Base-by-base conservation (phyloP, 2,329 filamentous ascomycete species). In the Fusarium nelsonii region DNA sequence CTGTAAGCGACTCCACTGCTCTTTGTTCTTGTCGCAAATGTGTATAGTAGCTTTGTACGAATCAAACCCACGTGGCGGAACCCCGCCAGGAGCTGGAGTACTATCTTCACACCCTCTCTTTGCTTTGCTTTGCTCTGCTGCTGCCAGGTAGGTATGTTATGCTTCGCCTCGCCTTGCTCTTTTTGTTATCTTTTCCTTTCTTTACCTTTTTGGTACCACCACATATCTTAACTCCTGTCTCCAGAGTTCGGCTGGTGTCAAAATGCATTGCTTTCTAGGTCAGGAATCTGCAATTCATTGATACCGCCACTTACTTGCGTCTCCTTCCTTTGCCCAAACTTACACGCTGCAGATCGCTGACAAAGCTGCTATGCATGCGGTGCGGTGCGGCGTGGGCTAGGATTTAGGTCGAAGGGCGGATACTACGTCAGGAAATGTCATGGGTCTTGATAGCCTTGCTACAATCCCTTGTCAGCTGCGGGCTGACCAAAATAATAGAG, bases 31-130 rank as follows among this genome's bases (percentile, higher is more conserved):
- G 54, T 73, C 53, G 60, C 62, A 65, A 68, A 23, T 23, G 23
- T 4, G 23, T 23, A 23, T 4, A 23, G 23, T 63, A 68, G 71
- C 72, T 74, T 63, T 39, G 60, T 68, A 67, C 49, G 71, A 73
- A 68, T 60, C 74, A 74, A 37, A 66, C 60, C 74, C 74, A 76
- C 74, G 74, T 76, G 74, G 74, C 72, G 58, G 9, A 63, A 57
- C 62, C 67, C 72, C 69, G 64, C 71, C 53, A 54, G 48, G 46
- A 63, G 56, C 23, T 33, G 37, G 20, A 16, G 6, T 28, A n/a
- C 51, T 48, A 54, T 20, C 12, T 37, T 52, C 72, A 74, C 72
- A 57, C 72, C 72, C 48, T 52, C 33, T 44, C 32, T 39, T 37
- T 23, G 20, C 30, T 28, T 43, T 33, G 23, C 18, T 36, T 23